Conservation (phyloP, 139 green algal species). For the Picochlorum costavermella region DNA sequence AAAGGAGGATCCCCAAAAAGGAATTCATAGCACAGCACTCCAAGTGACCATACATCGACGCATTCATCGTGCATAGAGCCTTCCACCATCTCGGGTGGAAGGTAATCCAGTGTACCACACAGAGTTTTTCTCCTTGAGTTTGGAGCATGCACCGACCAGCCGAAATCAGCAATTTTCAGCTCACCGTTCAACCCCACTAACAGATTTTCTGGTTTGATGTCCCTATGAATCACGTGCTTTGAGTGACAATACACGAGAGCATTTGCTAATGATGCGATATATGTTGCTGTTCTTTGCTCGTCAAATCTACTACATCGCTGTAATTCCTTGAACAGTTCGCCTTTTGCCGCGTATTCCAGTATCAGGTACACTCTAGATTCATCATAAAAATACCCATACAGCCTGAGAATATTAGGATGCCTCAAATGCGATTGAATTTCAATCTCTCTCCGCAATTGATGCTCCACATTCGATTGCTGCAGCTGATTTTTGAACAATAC, state of each 20-base stretch:
- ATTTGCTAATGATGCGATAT: constrained; percentile 73
- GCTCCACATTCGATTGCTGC: constrained; percentile 88
- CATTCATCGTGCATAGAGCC: constrained; percentile 47
- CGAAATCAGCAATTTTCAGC: constrained; percentile 98
- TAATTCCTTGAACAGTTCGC: constrained; percentile 97
- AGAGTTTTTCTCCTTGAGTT: constrained; percentile 83
- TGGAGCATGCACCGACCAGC: constrained; percentile 95
- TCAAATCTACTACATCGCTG: constrained; percentile 67
- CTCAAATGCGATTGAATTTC: constrained; percentile 98
- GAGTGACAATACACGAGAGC: constrained; percentile 93
- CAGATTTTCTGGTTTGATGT: constrained; percentile 99
- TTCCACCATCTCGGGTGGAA: constrained; percentile 96
- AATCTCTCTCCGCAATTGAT: constrained; percentile 94
- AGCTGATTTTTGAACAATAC: constrained; percentile 97
- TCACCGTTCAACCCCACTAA: constrained; percentile 83
- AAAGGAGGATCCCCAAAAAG: constrained; percentile 88
- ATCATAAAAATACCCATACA: constrained; percentile 95
- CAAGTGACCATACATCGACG: constrained; percentile 78
- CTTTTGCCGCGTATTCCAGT: constrained; percentile 88
- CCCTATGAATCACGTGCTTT: constrained; percentile 98
- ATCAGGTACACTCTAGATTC: constrained; percentile 93
- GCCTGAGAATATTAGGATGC: constrained; percentile 94
- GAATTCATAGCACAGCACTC: constrained; percentile 97
- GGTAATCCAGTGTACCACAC: constrained; percentile 98
- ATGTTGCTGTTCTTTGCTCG: constrained; percentile 78